These are phyloP conservation scores for Sisymbrium altissimum DNA, from an alignment of 345 rosid genomes.

Conservation along the genomic window DNA sequence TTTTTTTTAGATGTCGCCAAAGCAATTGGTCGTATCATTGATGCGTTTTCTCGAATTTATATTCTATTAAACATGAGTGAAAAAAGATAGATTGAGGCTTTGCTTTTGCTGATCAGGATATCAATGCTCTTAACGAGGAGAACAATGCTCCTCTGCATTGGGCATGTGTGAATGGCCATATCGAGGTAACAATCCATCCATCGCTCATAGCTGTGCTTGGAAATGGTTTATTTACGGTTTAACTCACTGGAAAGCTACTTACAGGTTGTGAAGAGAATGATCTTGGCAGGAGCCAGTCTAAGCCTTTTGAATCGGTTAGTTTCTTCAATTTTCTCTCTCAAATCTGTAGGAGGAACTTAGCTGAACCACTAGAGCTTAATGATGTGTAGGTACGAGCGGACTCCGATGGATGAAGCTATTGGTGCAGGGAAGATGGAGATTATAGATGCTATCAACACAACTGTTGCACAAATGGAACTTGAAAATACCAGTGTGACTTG, in stretches of 20 bases:
- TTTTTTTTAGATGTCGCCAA: neutral
- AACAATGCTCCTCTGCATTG: constrained; percentile 88
- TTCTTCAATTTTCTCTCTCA: neutral
- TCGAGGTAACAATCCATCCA: constrained; percentile 52
- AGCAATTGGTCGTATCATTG: neutral
- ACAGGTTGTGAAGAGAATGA: constrained; percentile 80
- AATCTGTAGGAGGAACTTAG: neutral
- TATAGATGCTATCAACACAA: constrained; percentile 57
- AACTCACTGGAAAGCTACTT: neutral
- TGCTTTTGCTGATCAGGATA: constrained; percentile 47
- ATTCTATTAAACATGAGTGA: neutral
- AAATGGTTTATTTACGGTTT: neutral
- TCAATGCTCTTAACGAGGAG: constrained; percentile 66
- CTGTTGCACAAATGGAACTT: constrained; percentile 68
- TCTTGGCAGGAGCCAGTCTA: constrained; percentile 73
- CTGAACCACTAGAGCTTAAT: neutral
- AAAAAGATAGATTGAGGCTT: neutral
- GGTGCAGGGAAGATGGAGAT: constrained; percentile 62
- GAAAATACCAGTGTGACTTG: constrained; percentile 45
- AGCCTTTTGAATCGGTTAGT: constrained; percentile 65
- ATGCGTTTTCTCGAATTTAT: neutral
- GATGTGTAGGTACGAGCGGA: constrained; percentile 66
- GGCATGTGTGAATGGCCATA: constrained; percentile 86
- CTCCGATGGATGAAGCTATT: constrained; percentile 81
- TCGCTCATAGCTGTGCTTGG: neutral